A percentile compares a stretch with the other conserved stretches of the same genome.
phyloP scores from a whole-genome alignment of 2,329 filamentous ascomycete species.

The Nothopassalora personata region DNA sequence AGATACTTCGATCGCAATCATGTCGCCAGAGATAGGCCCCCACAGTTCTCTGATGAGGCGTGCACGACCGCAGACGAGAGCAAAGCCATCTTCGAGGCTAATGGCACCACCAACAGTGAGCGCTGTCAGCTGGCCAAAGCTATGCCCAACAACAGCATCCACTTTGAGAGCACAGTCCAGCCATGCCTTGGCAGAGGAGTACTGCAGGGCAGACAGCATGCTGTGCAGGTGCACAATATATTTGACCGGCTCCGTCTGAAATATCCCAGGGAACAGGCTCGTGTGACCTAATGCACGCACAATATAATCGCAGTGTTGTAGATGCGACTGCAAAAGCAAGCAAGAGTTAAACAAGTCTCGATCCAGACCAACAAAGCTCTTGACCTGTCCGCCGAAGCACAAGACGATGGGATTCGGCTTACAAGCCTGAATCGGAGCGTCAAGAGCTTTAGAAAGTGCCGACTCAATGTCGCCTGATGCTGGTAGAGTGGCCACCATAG shows the following conservation, averaged over 20 bases:
- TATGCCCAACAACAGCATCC: conserved; percentile 7
- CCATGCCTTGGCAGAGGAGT: conserved; percentile 6
- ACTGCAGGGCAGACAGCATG: conserved; percentile 8
- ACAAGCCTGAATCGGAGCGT: background rate
- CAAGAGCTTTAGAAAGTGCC: background rate
- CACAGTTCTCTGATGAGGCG: conserved; percentile 1
- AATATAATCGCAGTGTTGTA: conserved; percentile 2
- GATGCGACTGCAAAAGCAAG: background rate
- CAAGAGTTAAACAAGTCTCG: background rate
- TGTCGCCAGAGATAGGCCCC: conserved; percentile 3
- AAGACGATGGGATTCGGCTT: conserved; percentile 1
- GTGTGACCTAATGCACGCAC: background rate
- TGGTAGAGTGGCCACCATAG: background rate
- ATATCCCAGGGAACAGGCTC: conserved; percentile 5
- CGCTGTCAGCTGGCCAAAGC: conserved; percentile 8
- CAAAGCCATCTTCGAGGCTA: background rate
- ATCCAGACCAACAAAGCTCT: background rate
- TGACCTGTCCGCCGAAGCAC: conserved; percentile 3
- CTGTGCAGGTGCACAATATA: conserved; percentile 4
- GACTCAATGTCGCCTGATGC: background rate
- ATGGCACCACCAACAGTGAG: conserved; percentile 1
- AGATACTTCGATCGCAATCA: conserved; percentile 2
- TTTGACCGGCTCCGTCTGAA: background rate
- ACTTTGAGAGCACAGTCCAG: conserved; percentile 1
- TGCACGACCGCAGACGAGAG: conserved; percentile 3